Conservation (phyloP, 768 basidiomycete species). For the Russula vinacea region DNA sequence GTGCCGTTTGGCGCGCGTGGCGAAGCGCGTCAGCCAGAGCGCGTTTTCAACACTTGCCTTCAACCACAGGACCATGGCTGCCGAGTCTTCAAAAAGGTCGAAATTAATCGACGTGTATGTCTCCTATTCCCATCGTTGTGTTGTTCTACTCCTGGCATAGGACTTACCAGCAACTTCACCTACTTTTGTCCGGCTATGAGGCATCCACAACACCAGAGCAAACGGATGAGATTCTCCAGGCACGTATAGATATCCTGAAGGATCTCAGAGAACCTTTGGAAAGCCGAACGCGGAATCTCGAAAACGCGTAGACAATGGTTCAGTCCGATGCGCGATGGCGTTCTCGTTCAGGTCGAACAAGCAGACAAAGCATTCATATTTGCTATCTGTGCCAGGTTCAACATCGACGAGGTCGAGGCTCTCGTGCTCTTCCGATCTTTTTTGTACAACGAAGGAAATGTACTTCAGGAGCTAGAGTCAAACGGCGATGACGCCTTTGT, state of each 20-base stretch:
- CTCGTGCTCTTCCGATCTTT: conserved; percentile 72
- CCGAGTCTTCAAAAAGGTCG: conserved; percentile 57
- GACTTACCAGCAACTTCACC: conserved; percentile 63
- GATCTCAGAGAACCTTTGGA: conserved; percentile 61
- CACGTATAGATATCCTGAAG: conserved; percentile 56
- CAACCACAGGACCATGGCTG: conserved; percentile 37
- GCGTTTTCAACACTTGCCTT: conserved; percentile 11
- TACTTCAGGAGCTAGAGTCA: conserved; percentile 33
- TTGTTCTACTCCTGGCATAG: conserved; percentile 37
- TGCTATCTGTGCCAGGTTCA: conserved; percentile 68
- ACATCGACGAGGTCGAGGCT: conserved; percentile 79
- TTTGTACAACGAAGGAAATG: conserved; percentile 64
- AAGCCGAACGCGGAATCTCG: conserved; percentile 65
- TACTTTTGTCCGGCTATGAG: conserved; percentile 53
- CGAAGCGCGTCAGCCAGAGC: conserved; percentile 16
- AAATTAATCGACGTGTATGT: conserved; percentile 70
- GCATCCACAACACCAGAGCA: conserved; percentile 60
- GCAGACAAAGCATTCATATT: conserved; percentile 66
- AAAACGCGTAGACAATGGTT: conserved; percentile 62
- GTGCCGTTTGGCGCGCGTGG: neutral
- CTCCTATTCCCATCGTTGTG: too few species aligned
- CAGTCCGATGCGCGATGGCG: conserved; percentile 66
- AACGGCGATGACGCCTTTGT: conserved; percentile 47
- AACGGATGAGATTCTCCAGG: conserved; percentile 53
- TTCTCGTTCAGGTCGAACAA: conserved; percentile 59